Conservation (phyloP, 2,329 filamentous ascomycete species). For the Tolypocladium cylindrosporum region DNA sequence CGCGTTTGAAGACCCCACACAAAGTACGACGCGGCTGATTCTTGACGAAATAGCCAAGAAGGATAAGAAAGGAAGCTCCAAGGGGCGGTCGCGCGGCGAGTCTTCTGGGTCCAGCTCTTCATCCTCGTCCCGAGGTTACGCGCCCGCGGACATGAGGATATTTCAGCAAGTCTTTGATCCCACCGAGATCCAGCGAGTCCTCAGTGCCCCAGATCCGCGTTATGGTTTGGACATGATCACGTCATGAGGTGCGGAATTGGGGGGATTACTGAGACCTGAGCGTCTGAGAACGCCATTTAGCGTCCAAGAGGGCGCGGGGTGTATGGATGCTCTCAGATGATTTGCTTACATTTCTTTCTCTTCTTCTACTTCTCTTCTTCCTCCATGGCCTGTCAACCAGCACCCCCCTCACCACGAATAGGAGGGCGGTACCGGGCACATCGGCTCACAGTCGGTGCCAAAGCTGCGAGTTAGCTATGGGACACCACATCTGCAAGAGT, state of each 20-base stretch:
- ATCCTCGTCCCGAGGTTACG: constrained; percentile 16
- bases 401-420: not conserved
- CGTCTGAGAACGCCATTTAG: not conserved
- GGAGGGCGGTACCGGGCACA: not conserved
- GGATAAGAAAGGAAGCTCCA: constrained; percentile 22
- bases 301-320: not conserved
- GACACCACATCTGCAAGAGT: not conserved
- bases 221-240: constrained; percentile 45
- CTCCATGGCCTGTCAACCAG: not conserved
- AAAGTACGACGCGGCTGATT: constrained; percentile 44
- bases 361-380: not conserved
- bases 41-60: constrained; percentile 47
- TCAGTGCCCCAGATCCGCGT: constrained; percentile 42
- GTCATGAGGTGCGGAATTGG: constrained; percentile 11
- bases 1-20: constrained; percentile 48
- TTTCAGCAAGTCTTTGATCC: constrained; percentile 43
- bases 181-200: constrained; percentile 37
- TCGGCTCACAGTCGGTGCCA: not conserved
- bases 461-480: not conserved
- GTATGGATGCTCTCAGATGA: not conserved
- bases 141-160: constrained; percentile 37
- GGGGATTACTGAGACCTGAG: constrained; percentile 1
- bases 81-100: constrained; percentile 22
- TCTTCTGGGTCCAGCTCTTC: constrained; percentile 17
- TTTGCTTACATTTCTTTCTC: not conserved